phyloP scores from a whole-genome alignment of 495 filamentous ascomycete species.

The Chaetomium cochliodes region DNA sequence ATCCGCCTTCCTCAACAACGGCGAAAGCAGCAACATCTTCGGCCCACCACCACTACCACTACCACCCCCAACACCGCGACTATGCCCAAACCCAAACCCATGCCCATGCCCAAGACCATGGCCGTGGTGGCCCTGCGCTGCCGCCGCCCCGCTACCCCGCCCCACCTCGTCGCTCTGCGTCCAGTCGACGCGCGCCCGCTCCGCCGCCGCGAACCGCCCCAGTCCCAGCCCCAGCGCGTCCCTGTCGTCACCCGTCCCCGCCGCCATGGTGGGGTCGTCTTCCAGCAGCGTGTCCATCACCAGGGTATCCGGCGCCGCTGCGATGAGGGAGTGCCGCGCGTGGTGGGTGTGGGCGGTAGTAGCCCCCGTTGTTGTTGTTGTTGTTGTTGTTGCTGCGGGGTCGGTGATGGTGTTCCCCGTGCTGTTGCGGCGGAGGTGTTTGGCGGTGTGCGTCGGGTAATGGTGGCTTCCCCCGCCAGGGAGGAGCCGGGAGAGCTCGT shows the following conservation, averaged over 20 bases:
- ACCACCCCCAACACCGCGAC: background rate
- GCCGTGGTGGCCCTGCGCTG: no score
- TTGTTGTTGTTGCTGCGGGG: background rate
- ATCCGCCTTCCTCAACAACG: slow-evolving; percentile 41
- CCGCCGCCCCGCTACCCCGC: background rate
- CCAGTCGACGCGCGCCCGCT: slow-evolving; percentile 46
- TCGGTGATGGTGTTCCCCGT: slow-evolving; percentile 29
- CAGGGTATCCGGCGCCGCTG: background rate
- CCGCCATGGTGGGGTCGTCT: background rate
- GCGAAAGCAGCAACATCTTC: slow-evolving; percentile 23
- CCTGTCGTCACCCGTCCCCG: background rate
- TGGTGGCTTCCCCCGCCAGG: slow-evolving; percentile 4
- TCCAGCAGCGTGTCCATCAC: slow-evolving; percentile 16
- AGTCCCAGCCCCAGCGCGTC: background rate
- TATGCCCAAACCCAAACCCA: no score
- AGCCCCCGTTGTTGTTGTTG: background rate
- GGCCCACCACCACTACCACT: background rate
- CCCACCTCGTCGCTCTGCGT: slow-evolving; percentile 46
- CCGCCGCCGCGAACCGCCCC: slow-evolving; percentile 1
- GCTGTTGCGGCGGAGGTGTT: slow-evolving; percentile 28
- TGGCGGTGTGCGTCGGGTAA: background rate
- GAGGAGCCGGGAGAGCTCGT: slow-evolving; percentile 22
- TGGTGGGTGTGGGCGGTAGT: background rate
- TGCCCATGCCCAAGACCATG: background rate
- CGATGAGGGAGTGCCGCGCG: slow-evolving; percentile 20